Base-by-base conservation (phyloP, 345 rosid genomes). In the Populus nigra region DNA sequence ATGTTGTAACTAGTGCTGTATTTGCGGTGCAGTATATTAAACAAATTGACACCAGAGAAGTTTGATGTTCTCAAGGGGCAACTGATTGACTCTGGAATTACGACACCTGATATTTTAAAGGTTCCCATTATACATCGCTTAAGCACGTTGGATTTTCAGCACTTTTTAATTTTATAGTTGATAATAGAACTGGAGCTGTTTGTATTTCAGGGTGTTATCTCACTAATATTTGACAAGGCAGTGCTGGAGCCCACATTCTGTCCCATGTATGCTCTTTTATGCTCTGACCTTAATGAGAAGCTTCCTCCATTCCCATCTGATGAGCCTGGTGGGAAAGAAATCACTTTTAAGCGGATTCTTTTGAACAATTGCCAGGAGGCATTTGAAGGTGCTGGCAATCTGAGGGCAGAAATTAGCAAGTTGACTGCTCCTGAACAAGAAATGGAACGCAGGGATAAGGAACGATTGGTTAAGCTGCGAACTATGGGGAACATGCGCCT, bases 241-340 rank as follows among this genome's bases (percentile, higher is more conserved):
- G 96, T 94, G 17, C 84, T 92, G 69, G 97, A 94, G 75, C 98
- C 94, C 74, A 92, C 94, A 39, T 94, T 94, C 76, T 94, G 98
- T 76, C 93, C 90, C 59, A 92, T 94, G 97, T 92, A 92, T 83
- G 94, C 98, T 6, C 92, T 76, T 81, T 79, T 94, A 77, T 94
- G 98, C 61, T 91, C 81, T 73, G 94, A 94, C 75, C 92, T 94
- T 72, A 88, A 88, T n/a, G 87, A 86, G 31, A 91, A 87, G 84
- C 91, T 94, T 53, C 97, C 90, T 35, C 77, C 89, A 9, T 92
- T 91, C 76, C 96, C 96, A 41, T 83, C 98, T 0, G 98, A 94
- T 4, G 98, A 89, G 81, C 91, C 90, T 3, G 96, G 81, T 43
- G 96, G 92, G 17, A 92, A 89, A 87, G 90, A 91, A 84, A 73